Percentiles rank a stretch among this genome's conserved stretches.
Evolutionary conservation across 306 rosid genomes (phyloP).

Genomic region (Malus sylvestris): DNA sequence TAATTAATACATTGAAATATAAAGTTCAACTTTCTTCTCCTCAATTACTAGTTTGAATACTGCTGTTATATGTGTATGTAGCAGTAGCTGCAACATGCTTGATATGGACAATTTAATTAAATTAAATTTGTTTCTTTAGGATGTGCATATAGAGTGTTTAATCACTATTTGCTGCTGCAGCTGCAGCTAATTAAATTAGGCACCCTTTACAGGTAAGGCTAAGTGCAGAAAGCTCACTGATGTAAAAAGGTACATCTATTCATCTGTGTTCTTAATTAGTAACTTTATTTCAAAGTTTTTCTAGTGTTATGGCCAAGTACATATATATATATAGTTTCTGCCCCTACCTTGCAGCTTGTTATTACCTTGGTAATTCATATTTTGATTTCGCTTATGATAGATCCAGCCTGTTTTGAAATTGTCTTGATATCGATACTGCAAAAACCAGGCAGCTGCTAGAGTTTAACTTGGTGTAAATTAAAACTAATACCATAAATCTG

Average conservation of each 20-base stretch:
- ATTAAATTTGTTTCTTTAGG: background rate
- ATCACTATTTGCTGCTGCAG: constrained; percentile 31
- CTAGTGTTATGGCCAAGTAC: background rate
- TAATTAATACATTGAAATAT: background rate
- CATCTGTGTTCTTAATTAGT: background rate
- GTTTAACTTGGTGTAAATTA: background rate
- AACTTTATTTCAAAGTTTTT: background rate
- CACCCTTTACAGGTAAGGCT: constrained; percentile 63
- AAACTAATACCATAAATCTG: background rate
- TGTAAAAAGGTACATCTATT: constrained; percentile 30
- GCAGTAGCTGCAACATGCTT: background rate
- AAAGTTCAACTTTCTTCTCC: background rate
- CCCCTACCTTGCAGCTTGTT: background rate
- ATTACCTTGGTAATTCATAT: background rate
- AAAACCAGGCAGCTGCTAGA: background rate
- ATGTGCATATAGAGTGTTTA: constrained; percentile 21
- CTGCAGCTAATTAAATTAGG: constrained; percentile 39
- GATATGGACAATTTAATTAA: background rate
- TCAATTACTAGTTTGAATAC: background rate
- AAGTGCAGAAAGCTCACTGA: constrained; percentile 38
- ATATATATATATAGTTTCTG: background rate
- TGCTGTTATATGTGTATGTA: background rate
- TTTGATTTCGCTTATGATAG: background rate
- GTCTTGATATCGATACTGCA: background rate
- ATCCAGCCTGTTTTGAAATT: background rate